Evolutionary conservation across 371 early-diverging fungal species (phyloP).

Genomic region (Mycotypha africana): DNA sequence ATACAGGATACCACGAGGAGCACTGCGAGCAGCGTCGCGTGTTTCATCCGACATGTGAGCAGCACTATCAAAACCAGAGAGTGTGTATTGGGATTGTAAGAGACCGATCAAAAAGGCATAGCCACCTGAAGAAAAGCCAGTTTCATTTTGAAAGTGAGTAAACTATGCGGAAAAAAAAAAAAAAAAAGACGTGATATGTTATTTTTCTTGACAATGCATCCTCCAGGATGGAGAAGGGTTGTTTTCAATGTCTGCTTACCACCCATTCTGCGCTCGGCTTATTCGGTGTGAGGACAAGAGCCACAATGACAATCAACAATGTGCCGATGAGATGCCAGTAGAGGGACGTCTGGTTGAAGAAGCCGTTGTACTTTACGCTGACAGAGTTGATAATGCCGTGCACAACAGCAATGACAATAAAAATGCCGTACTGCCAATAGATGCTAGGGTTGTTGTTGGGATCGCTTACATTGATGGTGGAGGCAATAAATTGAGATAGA

Average conservation of each 20-base stretch:
- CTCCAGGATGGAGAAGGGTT: too few relatives aligned
- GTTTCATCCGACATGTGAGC: conserved; percentile 81
- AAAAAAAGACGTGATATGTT: not conserved
- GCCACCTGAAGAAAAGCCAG: conserved; percentile 34
- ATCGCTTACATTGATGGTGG: conserved; percentile 35
- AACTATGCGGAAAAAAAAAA: conserved; percentile 11
- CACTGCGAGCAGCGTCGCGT: conserved; percentile 53
- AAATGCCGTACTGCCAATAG: conserved; percentile 38
- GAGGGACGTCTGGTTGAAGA: conserved; percentile 51
- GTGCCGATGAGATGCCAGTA: conserved; percentile 61
- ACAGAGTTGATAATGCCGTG: conserved; percentile 57
- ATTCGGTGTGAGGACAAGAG: conserved; percentile 46
- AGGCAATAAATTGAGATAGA: conserved; percentile 44
- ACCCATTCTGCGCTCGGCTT: conserved; percentile 41
- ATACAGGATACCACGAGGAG: conserved; percentile 60
- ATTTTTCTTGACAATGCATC: too few relatives aligned
- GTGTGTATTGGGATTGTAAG: conserved; percentile 46
- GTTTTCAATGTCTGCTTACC: conserved; percentile 12
- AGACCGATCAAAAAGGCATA: conserved; percentile 45
- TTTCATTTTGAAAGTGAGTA: conserved; percentile 37
- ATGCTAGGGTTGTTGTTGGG: conserved; percentile 30
- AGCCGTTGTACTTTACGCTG: conserved; percentile 44
- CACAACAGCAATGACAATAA: conserved; percentile 40
- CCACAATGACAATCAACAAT: conserved; percentile 48
- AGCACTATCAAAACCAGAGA: conserved; percentile 69